phyloP scores from a whole-genome alignment of 495 filamentous ascomycete genomes.

The Tuber borchii region DNA sequence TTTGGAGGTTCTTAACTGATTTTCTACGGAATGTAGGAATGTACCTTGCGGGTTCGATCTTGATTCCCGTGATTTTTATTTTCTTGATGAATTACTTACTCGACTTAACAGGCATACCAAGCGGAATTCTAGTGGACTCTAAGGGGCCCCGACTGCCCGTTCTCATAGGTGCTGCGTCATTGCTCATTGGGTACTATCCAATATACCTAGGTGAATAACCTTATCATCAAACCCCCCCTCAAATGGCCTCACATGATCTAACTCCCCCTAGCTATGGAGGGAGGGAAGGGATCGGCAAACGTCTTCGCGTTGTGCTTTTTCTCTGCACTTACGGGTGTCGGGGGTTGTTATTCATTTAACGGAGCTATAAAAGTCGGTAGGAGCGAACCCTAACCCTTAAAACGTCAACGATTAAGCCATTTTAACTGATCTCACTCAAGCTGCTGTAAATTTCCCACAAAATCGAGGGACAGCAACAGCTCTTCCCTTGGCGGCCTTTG shows the following conservation, averaged over 20 bases:
- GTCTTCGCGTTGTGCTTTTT: constrained; percentile 71
- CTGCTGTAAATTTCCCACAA: constrained; percentile 84
- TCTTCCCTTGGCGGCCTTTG: constrained; percentile 86
- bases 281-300: constrained; percentile 57
- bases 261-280: constrained; percentile 45
- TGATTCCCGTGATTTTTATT: neutral
- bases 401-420: neutral
- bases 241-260: neutral
- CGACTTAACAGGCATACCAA: constrained; percentile 61
- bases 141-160: constrained; percentile 73
- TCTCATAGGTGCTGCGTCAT: constrained; percentile 61
- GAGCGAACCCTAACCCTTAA: constrained; percentile 26
- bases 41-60: constrained; percentile 34
- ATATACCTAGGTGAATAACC: constrained; percentile 53
- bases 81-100: neutral
- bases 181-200: constrained; percentile 75
- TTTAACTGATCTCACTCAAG: constrained; percentile 43
- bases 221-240: neutral
- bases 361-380: constrained; percentile 72
- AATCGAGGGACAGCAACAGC: constrained; percentile 91
- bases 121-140: constrained; percentile 78
- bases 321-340: constrained; percentile 74
- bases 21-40: constrained; percentile 30
- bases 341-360: constrained; percentile 78
- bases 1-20: constrained; percentile 17